phyloP scores from a whole-genome alignment of 2,329 filamentous ascomycete species.

The Hirsutella minnesotensis region DNA sequence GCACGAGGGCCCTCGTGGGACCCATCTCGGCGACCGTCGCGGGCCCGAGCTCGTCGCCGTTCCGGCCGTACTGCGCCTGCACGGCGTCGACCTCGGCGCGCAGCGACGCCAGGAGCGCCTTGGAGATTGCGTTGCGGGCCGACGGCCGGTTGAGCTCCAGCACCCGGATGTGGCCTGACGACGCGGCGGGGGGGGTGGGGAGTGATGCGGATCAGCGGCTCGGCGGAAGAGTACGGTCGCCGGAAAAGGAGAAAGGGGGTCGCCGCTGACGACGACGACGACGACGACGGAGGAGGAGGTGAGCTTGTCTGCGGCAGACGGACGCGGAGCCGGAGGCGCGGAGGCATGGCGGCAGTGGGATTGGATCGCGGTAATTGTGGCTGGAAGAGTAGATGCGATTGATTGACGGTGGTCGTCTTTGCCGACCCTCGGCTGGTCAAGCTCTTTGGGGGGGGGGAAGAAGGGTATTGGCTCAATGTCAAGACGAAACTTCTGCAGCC shows the following conservation, averaged over 20 bases:
- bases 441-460: no score
- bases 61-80: conserved; percentile 45
- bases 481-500: no score
- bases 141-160: conserved; percentile 76
- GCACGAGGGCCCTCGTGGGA: conserved; percentile 66
- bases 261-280: conserved; percentile 5
- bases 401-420: no score
- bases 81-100: conserved; percentile 62
- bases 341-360: conserved; percentile 16
- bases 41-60: conserved; percentile 37
- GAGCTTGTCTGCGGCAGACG: neutral
- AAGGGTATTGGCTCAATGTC: no score
- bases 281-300: neutral
- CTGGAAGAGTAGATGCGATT: neutral
- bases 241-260: conserved; percentile 13
- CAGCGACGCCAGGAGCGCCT: conserved; percentile 60
- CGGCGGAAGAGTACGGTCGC: conserved; percentile 31
- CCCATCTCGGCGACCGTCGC: conserved; percentile 33
- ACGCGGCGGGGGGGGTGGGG: conserved; percentile 64
- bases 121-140: conserved; percentile 85
- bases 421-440: no score
- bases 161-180: conserved; percentile 74
- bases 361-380: neutral
- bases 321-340: conserved; percentile 12
- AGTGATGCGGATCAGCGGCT: conserved; percentile 56